Evolutionary conservation across 768 basidiomycete genomes (phyloP).

Genomic region (Pleurotus djamor): DNA sequence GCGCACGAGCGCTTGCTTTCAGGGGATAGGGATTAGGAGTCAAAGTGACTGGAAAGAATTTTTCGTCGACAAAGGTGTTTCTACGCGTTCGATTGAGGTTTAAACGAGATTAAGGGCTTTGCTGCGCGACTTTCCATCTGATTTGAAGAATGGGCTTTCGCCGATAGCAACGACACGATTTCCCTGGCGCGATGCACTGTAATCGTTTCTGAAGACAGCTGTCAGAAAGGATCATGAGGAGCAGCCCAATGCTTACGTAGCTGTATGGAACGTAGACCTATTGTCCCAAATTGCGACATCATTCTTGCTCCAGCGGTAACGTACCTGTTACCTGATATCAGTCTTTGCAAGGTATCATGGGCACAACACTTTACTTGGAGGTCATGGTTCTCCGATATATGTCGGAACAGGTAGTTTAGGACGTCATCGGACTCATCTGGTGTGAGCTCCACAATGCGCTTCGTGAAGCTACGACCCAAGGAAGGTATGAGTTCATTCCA

Average conservation of each 20-base stretch:
- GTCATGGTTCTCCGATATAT: conserved; percentile 58
- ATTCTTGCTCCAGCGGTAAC: conserved; percentile 49
- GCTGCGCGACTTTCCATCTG: conserved; percentile 30
- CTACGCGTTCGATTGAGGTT: background rate
- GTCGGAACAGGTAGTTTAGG: conserved; percentile 44
- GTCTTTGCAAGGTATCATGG: background rate
- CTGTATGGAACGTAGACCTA: conserved; percentile 45
- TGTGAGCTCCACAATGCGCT: conserved; percentile 49
- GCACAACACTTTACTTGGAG: conserved; percentile 29
- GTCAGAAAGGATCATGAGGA: background rate
- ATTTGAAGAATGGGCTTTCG: conserved; percentile 51
- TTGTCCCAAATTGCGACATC: conserved; percentile 67
- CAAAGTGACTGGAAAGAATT: background rate
- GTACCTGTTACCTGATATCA: conserved; percentile 24
- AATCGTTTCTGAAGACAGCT: conserved; percentile 26
- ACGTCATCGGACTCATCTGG: conserved; percentile 52
- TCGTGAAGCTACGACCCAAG: conserved; percentile 42
- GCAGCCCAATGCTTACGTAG: conserved; percentile 26
- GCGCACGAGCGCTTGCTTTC: background rate
- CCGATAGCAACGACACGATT: conserved; percentile 54
- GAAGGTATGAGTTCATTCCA: background rate
- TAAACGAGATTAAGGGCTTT: conserved; percentile 19
- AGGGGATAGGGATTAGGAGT: background rate
- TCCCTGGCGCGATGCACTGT: conserved; percentile 34
- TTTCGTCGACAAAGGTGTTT: background rate